Conservation (phyloP, 768 basidiomycete species). For the Lactifluus volemus region DNA sequence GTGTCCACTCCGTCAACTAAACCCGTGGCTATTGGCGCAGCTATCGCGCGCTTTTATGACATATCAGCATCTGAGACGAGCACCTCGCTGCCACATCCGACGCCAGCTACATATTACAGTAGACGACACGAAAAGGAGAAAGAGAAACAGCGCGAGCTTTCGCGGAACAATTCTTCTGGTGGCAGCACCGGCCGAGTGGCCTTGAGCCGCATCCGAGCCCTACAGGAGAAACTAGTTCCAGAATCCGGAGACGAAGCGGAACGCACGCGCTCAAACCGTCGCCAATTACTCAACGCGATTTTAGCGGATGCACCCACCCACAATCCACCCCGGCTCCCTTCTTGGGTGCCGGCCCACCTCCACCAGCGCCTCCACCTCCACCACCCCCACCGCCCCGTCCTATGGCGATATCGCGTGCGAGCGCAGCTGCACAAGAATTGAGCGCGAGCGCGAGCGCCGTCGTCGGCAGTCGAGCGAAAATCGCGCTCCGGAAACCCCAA, state of each 20-base stretch:
- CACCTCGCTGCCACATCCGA: constrained; percentile 17
- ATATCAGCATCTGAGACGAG: constrained; percentile 11
- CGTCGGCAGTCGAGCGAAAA: constrained; percentile 13
- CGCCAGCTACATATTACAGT: constrained; percentile 17
- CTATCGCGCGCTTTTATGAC: constrained; percentile 17
- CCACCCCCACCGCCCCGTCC: neutral
- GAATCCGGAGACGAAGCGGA: constrained; percentile 21
- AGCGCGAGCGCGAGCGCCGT: constrained; percentile 20
- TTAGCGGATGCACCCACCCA: constrained; percentile 14
- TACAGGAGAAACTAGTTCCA: constrained; percentile 14
- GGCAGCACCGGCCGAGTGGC: constrained; percentile 12
- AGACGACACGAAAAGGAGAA: constrained; percentile 19
- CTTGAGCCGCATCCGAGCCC: constrained; percentile 9
- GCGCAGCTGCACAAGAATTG: constrained; percentile 16
- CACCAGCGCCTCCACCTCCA: neutral
- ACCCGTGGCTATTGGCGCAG: constrained; percentile 10
- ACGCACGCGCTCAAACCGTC: constrained; percentile 7
- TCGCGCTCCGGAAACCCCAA: constrained; percentile 1
- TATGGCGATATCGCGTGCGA: constrained; percentile 16
- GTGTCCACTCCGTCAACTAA: constrained; percentile 7
- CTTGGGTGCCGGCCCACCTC: neutral
- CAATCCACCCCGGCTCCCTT: constrained; percentile 7
- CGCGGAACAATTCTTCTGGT: constrained; percentile 19
- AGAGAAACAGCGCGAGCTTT: constrained; percentile 18
- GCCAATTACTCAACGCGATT: constrained; percentile 11